Evolutionary conservation across 2,329 filamentous ascomycete genomes (phyloP).

Genomic region (Xylariales sp.): DNA sequence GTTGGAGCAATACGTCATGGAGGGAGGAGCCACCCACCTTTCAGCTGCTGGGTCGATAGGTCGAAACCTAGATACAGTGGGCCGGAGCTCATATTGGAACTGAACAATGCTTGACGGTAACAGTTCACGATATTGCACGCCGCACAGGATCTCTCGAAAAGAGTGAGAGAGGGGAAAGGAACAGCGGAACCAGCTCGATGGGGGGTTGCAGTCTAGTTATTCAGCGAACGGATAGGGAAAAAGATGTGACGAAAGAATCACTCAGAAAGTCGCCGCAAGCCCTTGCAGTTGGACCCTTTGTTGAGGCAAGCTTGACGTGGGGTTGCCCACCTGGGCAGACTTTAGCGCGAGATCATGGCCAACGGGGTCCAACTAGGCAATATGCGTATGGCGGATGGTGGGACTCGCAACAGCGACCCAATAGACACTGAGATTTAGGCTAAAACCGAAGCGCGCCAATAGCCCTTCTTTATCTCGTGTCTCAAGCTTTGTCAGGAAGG

Average conservation of each 20-base stretch:
- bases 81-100: constrained; percentile 37
- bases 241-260: too few relatives aligned
- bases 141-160: too few relatives aligned
- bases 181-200: background rate
- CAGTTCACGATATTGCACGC: too few relatives aligned
- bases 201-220: too few relatives aligned
- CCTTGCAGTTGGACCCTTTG: too few relatives aligned
- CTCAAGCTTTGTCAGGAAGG: too few relatives aligned
- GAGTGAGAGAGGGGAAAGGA: background rate
- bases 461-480: background rate
- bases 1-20: constrained; percentile 3
- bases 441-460: constrained; percentile 6
- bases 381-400: too few relatives aligned
- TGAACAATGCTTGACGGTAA: too few relatives aligned
- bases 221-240: too few relatives aligned
- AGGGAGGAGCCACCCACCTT: constrained; percentile 52
- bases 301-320: constrained; percentile 9
- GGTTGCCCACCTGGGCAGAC: constrained; percentile 3
- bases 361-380: too few relatives aligned
- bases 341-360: constrained; percentile 1
- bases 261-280: too few relatives aligned
- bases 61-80: constrained; percentile 90
- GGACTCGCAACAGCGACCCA: too few relatives aligned
- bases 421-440: background rate
- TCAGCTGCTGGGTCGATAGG: constrained; percentile 93